phyloP scores from a whole-genome alignment of 2,329 filamentous ascomycete species.

The Penicillium palitans region DNA sequence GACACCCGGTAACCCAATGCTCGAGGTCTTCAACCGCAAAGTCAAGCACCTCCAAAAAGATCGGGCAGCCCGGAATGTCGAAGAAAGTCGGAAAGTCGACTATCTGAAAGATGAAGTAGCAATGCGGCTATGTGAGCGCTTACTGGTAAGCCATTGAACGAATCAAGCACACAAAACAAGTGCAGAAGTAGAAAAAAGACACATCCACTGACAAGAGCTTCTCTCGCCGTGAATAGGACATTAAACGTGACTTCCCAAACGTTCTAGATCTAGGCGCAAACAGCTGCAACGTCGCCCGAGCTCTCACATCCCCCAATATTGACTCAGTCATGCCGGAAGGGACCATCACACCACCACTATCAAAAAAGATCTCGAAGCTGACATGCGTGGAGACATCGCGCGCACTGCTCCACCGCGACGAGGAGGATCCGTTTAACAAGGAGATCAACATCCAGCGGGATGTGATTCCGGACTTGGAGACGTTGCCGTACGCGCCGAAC shows the following conservation, averaged over 20 bases:
- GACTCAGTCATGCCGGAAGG: slow-evolving; percentile 52
- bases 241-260: slow-evolving; percentile 80
- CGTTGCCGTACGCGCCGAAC: slow-evolving; percentile 70
- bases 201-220: slow-evolving; percentile 5
- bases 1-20: slow-evolving; percentile 70
- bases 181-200: background rate
- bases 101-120: slow-evolving; percentile 95
- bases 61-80: slow-evolving; percentile 69
- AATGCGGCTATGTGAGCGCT: slow-evolving; percentile 74
- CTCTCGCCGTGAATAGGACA: slow-evolving; percentile 57
- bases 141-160: slow-evolving; percentile 61
- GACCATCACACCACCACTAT: slow-evolving; percentile 55
- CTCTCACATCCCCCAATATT: slow-evolving; percentile 69
- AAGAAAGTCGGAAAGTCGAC: slow-evolving; percentile 76
- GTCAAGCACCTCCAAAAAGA: slow-evolving; percentile 92
- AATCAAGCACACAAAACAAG: slow-evolving; percentile 1
- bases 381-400: slow-evolving; percentile 80
- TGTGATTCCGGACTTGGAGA: slow-evolving; percentile 67
- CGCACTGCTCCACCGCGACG: slow-evolving; percentile 77
- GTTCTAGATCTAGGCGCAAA: slow-evolving; percentile 94
- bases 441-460: slow-evolving; percentile 70
- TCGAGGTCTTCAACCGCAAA: slow-evolving; percentile 87
- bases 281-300: slow-evolving; percentile 87
- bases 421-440: slow-evolving; percentile 64
- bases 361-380: slow-evolving; percentile 70